Base-by-base conservation (phyloP, 2,329 filamentous ascomycete species). In the Elsinoe perseae region DNA sequence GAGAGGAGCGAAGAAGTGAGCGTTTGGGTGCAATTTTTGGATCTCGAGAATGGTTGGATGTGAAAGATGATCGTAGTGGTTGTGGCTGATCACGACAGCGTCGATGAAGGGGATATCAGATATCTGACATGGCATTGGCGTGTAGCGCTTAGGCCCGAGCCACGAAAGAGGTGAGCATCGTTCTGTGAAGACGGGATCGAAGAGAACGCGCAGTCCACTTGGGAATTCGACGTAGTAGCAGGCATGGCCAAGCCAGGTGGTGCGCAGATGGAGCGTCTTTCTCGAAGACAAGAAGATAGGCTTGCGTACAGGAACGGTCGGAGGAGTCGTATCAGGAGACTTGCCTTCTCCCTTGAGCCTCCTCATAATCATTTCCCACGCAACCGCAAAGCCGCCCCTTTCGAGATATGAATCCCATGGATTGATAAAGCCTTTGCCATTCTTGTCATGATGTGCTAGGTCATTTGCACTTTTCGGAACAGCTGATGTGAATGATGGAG, bases 231-330 rank as follows among this genome's bases (percentile, higher is more conserved):
- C 82, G 65, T 89, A 91, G 74, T 90, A 95, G 74, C 90, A 95
- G 2, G 92, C 91, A 70, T 97, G 92, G 32, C 92, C 92, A 2
- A 97, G 82, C 92, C 92, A 96, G 38, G 92, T 97, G 30, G 91
- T 88, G 55, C 90, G 83, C 21, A 97, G 78, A 38, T 80, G 77
- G 16, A 72, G 61, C 1, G 79, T 80, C 3, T 77, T 71, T 56
- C 87, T 81, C 12, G 74, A 74, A 1, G 81, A 71, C 8, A 88
- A 77, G 69, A 92, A 92, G 3, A 75, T 65, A 0, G 89, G 87
- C 59, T 79, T 80, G 56, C 77, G 79, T 16, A 92, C 81, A 2
- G 80, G 73, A 9, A 93, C 82, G 0, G 83, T 83, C 8, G 84
- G 81, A 21, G 80, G 78, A 8, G 78, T 79, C 6, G 83, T 84